Evolutionary conservation across 306 rosid species (phyloP).

Genomic region (Fragaria iinumae): DNA sequence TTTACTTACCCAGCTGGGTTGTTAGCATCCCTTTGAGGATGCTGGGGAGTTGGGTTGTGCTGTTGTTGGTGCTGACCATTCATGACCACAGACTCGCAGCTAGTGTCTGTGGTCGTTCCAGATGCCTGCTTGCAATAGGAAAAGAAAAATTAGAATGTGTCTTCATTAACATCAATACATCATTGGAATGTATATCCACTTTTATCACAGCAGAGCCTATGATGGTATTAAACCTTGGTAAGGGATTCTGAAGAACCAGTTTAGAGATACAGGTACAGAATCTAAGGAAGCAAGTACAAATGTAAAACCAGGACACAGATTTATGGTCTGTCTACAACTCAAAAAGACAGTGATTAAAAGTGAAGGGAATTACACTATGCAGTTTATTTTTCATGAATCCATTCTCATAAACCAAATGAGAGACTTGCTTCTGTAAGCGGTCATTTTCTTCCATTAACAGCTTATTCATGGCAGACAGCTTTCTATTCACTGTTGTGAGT

Average conservation of each 20-base stretch:
- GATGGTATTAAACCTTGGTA: not conserved
- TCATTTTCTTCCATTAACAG: conserved; percentile 96
- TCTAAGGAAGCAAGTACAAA: not conserved
- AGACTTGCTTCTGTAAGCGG: conserved; percentile 97
- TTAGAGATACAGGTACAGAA: not conserved
- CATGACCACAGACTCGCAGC: conserved; percentile 99
- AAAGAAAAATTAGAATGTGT: not conserved
- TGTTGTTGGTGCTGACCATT: conserved; percentile 95
- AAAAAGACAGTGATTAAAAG: not conserved
- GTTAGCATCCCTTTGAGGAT: conserved; percentile 82
- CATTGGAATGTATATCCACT: not conserved
- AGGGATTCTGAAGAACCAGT: not conserved
- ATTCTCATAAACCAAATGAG: conserved; percentile 87
- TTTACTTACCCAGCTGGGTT: conserved; percentile 94
- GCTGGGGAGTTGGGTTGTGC: conserved; percentile 97
- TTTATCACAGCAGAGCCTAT: not conserved
- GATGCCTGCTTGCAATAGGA: conserved; percentile 47
- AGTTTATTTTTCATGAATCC: conserved; percentile 82
- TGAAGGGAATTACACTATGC: conserved; percentile 52
- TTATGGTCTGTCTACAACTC: not conserved
- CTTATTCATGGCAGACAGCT: conserved; percentile 88
- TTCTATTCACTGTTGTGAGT: conserved; percentile 83
- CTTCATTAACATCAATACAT: not conserved
- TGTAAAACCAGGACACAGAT: not conserved
- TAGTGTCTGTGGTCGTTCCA: conserved; percentile 90